Evolutionary conservation across 495 filamentous ascomycete species (phyloP), one percentile per base, ranked within the genome.

Genomic region (Jackrogersella multiformis): DNA sequence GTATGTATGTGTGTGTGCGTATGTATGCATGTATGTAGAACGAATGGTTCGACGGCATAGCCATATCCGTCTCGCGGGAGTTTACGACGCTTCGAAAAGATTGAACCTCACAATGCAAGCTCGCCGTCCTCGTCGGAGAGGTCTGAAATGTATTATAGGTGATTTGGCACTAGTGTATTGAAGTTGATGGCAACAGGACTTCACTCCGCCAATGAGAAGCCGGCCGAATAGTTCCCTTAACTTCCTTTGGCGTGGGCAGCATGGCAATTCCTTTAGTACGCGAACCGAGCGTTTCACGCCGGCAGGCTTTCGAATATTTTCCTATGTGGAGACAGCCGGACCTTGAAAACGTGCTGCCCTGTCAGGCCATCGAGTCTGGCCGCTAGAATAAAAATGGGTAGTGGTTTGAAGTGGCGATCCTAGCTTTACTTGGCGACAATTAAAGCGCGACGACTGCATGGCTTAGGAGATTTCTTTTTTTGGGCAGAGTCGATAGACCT

Each of bases 241-340:
- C 42, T 46, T 21, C 21, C 36, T 62, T 54, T 42, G 30, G 44
- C 51, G 45, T 56, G 52, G 56, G 35, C 10, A 34, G 51, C 61
- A 46, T 13, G 13, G 12, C n/a, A 16, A 26, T 51, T 60, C 49
- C 55, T 52, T 15, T 26, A 64, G 34, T 39, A 21, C 15, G 49
- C 41, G 56, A 42, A 56, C 66, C 42, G 56, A 56, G 42, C 32
- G 61, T 70, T 69, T 65, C 67, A 61, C 51, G 56, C 52, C 60
- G 52, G 61, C 57, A 54, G 51, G 35, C 18, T 49, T 52, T 59
- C 42, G 13, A 30, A 26, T 15, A 44, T 64, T 53, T 64, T 46
- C 13, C 65, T 56, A 54, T 48, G 56, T 70, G 67, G 67, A 62
- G 67, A 53, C 16, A 24, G 46, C 35, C 30, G 35, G 54, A 20